phyloP scores from a whole-genome alignment of 2,329 filamentous ascomycete species.

The Fusarium sp. region DNA sequence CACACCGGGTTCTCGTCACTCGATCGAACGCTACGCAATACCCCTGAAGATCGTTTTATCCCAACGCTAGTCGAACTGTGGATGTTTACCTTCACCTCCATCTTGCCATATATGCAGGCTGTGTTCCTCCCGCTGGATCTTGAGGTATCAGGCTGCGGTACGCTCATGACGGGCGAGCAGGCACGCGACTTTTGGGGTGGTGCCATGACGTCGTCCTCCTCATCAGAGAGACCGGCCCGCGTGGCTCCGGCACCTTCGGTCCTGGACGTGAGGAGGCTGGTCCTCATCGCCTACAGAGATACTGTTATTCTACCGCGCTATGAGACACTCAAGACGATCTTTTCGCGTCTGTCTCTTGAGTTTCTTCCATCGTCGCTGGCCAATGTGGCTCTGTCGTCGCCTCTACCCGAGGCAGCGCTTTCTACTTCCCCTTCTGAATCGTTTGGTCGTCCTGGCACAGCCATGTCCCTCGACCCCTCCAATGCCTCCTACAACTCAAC shows the following conservation, averaged over 20 bases:
- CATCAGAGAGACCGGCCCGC: slow-evolving; percentile 47
- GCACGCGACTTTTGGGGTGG: slow-evolving; percentile 92
- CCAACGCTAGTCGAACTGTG: slow-evolving; percentile 91
- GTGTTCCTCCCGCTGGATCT: slow-evolving; percentile 93
- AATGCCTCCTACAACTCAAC: slow-evolving; percentile 83
- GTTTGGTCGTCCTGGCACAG: slow-evolving; percentile 72
- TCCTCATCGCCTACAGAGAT: slow-evolving; percentile 88
- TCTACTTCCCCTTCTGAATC: slow-evolving; percentile 63
- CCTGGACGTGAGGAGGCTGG: slow-evolving; percentile 87
- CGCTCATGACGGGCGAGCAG: slow-evolving; percentile 79
- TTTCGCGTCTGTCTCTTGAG: slow-evolving; percentile 88
- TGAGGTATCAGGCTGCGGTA: slow-evolving; percentile 86
- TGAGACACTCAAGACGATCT: slow-evolving; percentile 87
- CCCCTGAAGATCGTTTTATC: slow-evolving; percentile 88
- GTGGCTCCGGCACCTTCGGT: slow-evolving; percentile 62
- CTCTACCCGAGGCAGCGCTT: slow-evolving; percentile 58
- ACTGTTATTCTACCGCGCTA: slow-evolving; percentile 88
- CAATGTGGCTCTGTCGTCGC: slow-evolving; percentile 63
- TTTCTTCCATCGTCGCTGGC: slow-evolving; percentile 67
- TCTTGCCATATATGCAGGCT: slow-evolving; percentile 92
- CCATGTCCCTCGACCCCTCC: slow-evolving; percentile 76
- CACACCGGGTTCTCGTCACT: slow-evolving; percentile 85
- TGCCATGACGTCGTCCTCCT: slow-evolving; percentile 57
- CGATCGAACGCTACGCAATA: slow-evolving; percentile 80
- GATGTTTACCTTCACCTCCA: slow-evolving; percentile 89